These are phyloP conservation scores for Zostera marina DNA, from an alignment of 116 monocot species.

Conservation along the genomic window DNA sequence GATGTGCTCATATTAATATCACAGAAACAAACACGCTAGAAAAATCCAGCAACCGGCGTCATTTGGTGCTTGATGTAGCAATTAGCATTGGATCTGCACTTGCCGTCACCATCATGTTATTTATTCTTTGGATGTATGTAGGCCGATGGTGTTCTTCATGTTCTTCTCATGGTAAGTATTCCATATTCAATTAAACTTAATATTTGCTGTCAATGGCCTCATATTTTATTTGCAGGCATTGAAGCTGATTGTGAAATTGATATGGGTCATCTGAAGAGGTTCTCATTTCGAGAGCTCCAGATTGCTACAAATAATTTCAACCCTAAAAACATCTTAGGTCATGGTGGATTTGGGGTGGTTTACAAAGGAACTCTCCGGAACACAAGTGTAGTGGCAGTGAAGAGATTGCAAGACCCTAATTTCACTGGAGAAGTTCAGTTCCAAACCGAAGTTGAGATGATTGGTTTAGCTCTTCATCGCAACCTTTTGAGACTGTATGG, in stretches of 20 bases:
- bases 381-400: conserved; percentile 61
- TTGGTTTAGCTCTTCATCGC: conserved; percentile 82
- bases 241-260: conserved; percentile 48
- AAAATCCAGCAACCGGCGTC: conserved; percentile 24
- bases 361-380: conserved; percentile 72
- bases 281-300: conserved; percentile 69
- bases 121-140: conserved; percentile 33
- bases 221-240: conserved; percentile 19
- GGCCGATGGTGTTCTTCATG: conserved; percentile 38
- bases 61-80: conserved; percentile 44
- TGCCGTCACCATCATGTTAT: conserved; percentile 19
- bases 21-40: conserved; percentile 26
- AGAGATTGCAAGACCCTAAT: conserved; percentile 84
- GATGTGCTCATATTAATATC: too few relatives aligned
- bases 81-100: conserved; percentile 40
- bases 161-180: conserved; percentile 32
- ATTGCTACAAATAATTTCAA: conserved; percentile 66
- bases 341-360: conserved; percentile 90
- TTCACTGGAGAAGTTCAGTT: conserved; percentile 87
- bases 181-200: background rate
- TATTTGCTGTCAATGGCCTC: too few relatives aligned
- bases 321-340: conserved; percentile 72
- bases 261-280: conserved; percentile 76
- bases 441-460: conserved; percentile 98
- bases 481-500: conserved; percentile 75